Evolutionary conservation across 805 yeast genomes (phyloP), one percentile per base, ranked within the genome.

Genomic region (Cyberlindnera suaveolens): DNA sequence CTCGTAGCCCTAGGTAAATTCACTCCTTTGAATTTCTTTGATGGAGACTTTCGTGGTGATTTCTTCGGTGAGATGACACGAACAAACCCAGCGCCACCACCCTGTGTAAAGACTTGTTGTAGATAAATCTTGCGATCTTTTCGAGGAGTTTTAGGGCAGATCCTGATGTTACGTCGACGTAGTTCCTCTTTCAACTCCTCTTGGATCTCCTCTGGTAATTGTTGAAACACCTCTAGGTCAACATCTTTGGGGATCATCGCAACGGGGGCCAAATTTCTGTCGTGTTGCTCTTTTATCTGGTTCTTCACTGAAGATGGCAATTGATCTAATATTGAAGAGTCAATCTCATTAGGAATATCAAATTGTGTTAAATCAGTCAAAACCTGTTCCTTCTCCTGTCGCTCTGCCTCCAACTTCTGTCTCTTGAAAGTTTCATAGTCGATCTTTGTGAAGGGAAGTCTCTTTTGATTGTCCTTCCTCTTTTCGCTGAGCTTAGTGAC

Each of bases 131-230:
- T 46, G 16, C 38, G 51, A 45, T 41, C 44, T 46, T 39, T 62
- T 11, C 36, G 51, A 44, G 44, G 59, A 39, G 48, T 53, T 31
- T 32, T 49, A 45, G 38, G 58, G 37, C 33, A 51, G 52, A 56
- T 41, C 5, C 39, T 44, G 29, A 58, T 56, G 27, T 54, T 54
- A 34, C 85, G 58, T 35, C 77, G 63, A 7, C 65, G 51, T 27
- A 82, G 55, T 47, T 83, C 87, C 4, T 60, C 57, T 46, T 64
- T 67, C 1, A 89, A 56, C 52, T 89, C 96, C 1, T 62, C 50
- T 50, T 78, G 78, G 5, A 89, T 77, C 19, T 80, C 83, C 2
- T 31, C 8, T 40, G 96, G 96, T 8, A 89, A 62, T 38, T 71
- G 75, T 11, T 72, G 66, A 53, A 86, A 76, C 2, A 84, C 85